Percentiles rank a stretch among this genome's conserved stretches.
phyloP scores from a whole-genome alignment of 495 filamentous ascomycete genomes.

The Xylaria sp. region DNA sequence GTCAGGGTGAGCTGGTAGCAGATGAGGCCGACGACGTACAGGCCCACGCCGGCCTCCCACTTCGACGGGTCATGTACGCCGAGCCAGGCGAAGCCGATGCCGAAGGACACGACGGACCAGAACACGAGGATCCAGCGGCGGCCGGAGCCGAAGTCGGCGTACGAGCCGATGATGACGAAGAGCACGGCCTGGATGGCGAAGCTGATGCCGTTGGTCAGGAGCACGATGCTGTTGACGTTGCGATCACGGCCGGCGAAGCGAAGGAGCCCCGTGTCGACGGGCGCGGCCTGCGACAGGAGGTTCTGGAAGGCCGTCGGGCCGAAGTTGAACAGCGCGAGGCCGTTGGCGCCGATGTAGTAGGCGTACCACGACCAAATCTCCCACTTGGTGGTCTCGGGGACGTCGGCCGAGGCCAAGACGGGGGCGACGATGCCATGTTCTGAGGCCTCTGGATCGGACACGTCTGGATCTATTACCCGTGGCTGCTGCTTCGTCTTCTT shows the following conservation, averaged over 20 bases:
- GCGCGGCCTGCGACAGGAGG: conserved; percentile 63
- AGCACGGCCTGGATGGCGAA: conserved; percentile 68
- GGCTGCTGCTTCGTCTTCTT: no score
- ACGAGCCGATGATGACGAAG: conserved; percentile 66
- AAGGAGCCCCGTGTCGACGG: conserved; percentile 51
- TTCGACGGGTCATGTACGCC: conserved; percentile 62
- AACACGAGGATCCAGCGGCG: conserved; percentile 67
- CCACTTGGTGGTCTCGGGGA: conserved; percentile 56
- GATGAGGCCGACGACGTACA: conserved; percentile 70
- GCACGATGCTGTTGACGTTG: conserved; percentile 66
- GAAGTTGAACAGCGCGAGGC: conserved; percentile 72
- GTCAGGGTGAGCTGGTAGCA: conserved; percentile 71
- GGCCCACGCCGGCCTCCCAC: conserved; percentile 62
- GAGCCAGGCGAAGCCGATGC: conserved; percentile 69
- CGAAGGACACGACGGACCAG: conserved; percentile 64
- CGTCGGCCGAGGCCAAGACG: conserved; percentile 56
- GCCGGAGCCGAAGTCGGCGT: conserved; percentile 68
- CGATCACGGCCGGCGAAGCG: conserved; percentile 58
- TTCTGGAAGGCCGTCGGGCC: conserved; percentile 72
- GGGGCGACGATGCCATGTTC: conserved; percentile 44
- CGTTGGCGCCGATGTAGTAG: conserved; percentile 75
- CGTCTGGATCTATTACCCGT: conserved; percentile 12
- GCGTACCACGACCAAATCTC: conserved; percentile 73
- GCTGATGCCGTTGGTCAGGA: conserved; percentile 67
- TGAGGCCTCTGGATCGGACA: not conserved